Evolutionary conservation across 495 filamentous ascomycete genomes (phyloP).

Genomic region (Trichoderma erinaceum): DNA sequence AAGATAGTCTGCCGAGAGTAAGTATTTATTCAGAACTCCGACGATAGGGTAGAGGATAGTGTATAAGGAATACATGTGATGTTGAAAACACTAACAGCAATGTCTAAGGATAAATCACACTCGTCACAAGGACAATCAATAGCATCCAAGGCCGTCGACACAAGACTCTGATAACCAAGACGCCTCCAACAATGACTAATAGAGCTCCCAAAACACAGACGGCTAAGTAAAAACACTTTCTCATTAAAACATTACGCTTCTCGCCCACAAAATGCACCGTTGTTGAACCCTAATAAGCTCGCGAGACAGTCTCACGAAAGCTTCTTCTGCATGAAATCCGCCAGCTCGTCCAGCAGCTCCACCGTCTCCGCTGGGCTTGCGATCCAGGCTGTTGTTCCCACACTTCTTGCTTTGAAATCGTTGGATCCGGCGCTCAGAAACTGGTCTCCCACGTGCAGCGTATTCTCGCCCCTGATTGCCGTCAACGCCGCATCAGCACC

Average conservation of each 20-base stretch:
- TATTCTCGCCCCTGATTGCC: constrained; percentile 46
- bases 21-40: no score
- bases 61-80: no score
- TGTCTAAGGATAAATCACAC: no score
- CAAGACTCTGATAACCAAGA: no score
- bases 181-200: no score
- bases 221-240: no score
- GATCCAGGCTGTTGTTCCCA: constrained; percentile 78
- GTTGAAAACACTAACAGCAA: no score
- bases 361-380: constrained; percentile 88
- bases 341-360: constrained; percentile 75
- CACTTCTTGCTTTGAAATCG: constrained; percentile 79
- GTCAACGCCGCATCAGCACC: constrained; percentile 13
- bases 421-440: constrained; percentile 94
- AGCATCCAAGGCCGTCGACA: no score
- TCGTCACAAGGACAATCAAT: no score
- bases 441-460: constrained; percentile 89
- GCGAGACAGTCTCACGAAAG: constrained; percentile 22
- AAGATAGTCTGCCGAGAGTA: no score
- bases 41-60: no score
- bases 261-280: neutral
- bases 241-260: neutral
- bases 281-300: neutral
- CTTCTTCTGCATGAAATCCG: constrained; percentile 48
- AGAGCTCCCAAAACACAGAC: no score